A percentile compares a stretch with the other conserved stretches of the same genome.
Conservation (phyloP, 1,284 basidiomycete genomes). For the Macrocybe sp. region DNA sequence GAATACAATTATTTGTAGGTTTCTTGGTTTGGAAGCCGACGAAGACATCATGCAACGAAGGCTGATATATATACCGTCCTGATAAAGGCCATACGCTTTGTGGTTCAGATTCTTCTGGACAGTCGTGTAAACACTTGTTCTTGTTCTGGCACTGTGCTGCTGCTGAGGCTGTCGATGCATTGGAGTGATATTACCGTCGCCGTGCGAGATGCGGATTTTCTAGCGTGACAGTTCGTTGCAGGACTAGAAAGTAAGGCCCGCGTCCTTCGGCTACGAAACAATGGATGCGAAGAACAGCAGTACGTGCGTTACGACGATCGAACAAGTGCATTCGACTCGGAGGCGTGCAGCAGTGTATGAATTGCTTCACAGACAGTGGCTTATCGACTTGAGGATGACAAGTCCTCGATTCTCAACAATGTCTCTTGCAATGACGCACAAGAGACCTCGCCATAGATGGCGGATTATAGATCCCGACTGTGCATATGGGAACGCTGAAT, state of each 20-base stretch:
- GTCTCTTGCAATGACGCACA: constrained; percentile 40
- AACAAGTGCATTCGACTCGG: constrained; percentile 30
- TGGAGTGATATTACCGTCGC: too few species aligned
- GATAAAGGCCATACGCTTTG: too few species aligned
- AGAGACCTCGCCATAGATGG: constrained; percentile 18
- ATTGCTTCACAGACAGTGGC: constrained; percentile 5
- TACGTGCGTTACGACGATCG: constrained; percentile 33
- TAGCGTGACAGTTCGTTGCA: too few species aligned
- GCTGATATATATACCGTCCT: too few species aligned
- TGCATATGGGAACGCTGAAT: constrained; percentile 31
- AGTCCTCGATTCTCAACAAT: constrained; percentile 24
- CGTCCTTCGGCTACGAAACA: constrained; percentile 38
- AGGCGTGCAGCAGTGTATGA: constrained; percentile 11
- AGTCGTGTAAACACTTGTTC: too few species aligned
- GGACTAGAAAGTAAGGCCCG: constrained; percentile 20
- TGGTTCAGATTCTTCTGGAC: too few species aligned
- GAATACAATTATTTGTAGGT: too few species aligned
- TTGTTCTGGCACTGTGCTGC: too few species aligned
- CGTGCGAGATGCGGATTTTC: too few species aligned
- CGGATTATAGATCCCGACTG: constrained; percentile 23
- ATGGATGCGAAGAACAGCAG: constrained; percentile 44
- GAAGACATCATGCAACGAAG: too few species aligned
- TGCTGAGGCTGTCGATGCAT: too few species aligned
- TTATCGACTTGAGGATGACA: constrained; percentile 9
- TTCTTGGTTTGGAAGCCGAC: too few species aligned